Evolutionary conservation across 306 rosid species (phyloP), one percentile per base, ranked within the genome.

Genomic region (Quercus gilva): DNA sequence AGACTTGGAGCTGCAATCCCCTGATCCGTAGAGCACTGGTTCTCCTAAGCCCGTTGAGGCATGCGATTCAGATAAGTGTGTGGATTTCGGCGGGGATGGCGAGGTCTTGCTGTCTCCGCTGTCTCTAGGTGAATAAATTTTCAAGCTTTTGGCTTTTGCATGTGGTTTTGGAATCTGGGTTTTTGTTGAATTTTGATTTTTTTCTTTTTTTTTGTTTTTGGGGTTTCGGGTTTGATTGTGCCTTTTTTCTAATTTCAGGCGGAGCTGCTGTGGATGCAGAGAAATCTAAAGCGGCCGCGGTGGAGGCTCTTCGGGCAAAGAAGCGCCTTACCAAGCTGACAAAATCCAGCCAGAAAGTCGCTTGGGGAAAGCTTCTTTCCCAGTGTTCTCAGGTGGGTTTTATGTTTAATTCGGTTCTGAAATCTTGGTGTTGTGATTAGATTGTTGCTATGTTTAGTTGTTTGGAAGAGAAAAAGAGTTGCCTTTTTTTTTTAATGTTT

Each of bases 351-450:
- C 84, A 85, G 51, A 89, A 89, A 79, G 71, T 68, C 68, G 88
- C 90, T 4, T 95, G 99, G 99, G 99, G 94, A 67, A 93, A 85
- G 81, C 97, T 95, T 72, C 86, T 95, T 76, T 95, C 99, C 70
- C 99, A 95, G 91, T 90, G 67, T 81, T 86, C 97, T 55, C 90
- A 91, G 99, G 99, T 95, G 82, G 68, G 67, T 29, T 82, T 89
- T 80, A 12, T 79, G 67, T 67, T 21, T 29, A 31, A 20, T 67
- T 67, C 31, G 31, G 29, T 70, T 10, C 59, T 76, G 77, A 55
- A 69, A 49, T 49, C 53, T 18, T 79, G 72, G 31, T 19, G 26
- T 75, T 33, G 35, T 72, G 20, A 59, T 51, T 74, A 49, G 59
- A 35, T 68, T 73, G 10, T 52, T 18, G 64, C 23, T 26, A 12